phyloP scores from a whole-genome alignment of 768 basidiomycete species.

The Lentinula sp. region DNA sequence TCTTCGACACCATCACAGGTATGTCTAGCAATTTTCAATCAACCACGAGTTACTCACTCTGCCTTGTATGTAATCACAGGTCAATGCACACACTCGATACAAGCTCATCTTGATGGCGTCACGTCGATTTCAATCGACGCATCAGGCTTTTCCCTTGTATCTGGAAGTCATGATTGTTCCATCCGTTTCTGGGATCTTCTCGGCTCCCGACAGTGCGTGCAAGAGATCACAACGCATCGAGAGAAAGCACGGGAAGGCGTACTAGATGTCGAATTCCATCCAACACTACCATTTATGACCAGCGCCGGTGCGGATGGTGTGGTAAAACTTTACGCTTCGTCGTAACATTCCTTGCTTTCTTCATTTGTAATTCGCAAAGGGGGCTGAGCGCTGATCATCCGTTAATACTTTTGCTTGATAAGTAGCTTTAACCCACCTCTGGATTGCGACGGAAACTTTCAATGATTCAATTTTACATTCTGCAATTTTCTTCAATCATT shows the following conservation, averaged over 20 bases:
- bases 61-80: slow-evolving; percentile 31
- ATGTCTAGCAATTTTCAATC: slow-evolving; percentile 18
- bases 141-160: slow-evolving; percentile 81
- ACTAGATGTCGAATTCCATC: slow-evolving; percentile 80
- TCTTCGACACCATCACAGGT: slow-evolving; percentile 86
- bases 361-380: background rate
- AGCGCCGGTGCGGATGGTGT: slow-evolving; percentile 96
- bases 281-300: slow-evolving; percentile 78
- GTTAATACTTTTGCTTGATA: slow-evolving; percentile 9
- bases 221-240: slow-evolving; percentile 87
- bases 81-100: slow-evolving; percentile 84
- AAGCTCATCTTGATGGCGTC: slow-evolving; percentile 87
- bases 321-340: slow-evolving; percentile 86
- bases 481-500: background rate
- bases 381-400: slow-evolving; percentile 7
- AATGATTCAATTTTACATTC: background rate
- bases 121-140: slow-evolving; percentile 88
- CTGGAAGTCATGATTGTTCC: slow-evolving; percentile 91
- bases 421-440: background rate
- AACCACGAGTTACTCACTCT: background rate
- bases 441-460: slow-evolving; percentile 10
- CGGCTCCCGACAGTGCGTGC: slow-evolving; percentile 72
- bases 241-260: slow-evolving; percentile 90
- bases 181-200: slow-evolving; percentile 93
- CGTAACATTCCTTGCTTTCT: slow-evolving; percentile 36